Base-by-base conservation (phyloP, 2,329 filamentous ascomycete genomes). In the Triangularia verruculosa region DNA sequence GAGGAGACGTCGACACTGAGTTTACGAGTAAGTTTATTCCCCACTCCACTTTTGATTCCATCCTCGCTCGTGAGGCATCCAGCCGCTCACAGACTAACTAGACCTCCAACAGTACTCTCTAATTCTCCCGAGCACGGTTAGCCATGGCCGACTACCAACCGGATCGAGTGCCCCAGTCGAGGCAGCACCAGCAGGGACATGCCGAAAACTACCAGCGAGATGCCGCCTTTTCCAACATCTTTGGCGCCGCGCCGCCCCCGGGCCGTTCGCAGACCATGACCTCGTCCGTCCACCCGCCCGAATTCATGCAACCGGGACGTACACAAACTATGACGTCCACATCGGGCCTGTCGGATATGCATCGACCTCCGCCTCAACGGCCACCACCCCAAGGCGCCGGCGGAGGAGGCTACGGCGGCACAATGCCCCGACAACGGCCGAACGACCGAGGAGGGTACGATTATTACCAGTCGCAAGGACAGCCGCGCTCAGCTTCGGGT, bases 251-350 rank as follows among this genome's bases (percentile, higher is more conserved):
- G 68, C 93, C 92, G 68, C 92, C 92, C 55, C 87, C 91, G 54
- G 94, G 94, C 64, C 89, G 95, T 76, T 96, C 93, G 63, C 93
- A 97, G 74, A 97, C 94, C 25, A 97, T 98, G 93, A 95, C 89
- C 68, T 93, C 91, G 62, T 89, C 92, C 68, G 84, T 89, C 51
- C 73, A 78, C 64, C 78, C 75, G 57, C 78, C 81, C 57, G 76
- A 79, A 71, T 80, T 81, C 75, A 79, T 78, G 71, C 81, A 84
- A 64, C 79, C 79, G 59, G 91, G 90, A 70, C 87, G 93, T 71
- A 92, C 92, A 56, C 89, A 92, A 69, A 96, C 92, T 64, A 91
- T 92, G 88, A 86, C 84, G 52, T 88, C 86, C 25, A 74, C 70
- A 66, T 78, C 74, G 30, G 73, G 77, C 61, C 87, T 89, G 83